These are phyloP conservation scores for Eragrostis curvula DNA, from an alignment of 176 grass and related monocot species.

Conservation along the genomic window DNA sequence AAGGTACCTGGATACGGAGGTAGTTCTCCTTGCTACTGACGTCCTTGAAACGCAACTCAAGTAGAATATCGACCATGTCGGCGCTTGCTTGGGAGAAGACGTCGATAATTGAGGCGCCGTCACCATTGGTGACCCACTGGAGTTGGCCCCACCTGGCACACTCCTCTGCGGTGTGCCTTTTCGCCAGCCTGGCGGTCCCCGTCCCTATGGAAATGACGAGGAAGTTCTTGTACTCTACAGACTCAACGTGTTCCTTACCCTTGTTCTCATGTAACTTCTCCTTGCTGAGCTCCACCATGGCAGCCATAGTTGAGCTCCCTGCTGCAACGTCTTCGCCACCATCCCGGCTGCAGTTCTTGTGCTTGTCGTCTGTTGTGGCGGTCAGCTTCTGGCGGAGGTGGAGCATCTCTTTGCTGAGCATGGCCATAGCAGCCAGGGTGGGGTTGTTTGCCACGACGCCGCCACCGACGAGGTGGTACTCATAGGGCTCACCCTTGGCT, in stretches of 20 bases:
- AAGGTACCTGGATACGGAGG: conserved; percentile 67
- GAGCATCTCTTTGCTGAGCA: conserved; percentile 51
- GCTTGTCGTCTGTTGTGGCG: no score
- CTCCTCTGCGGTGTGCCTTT: conserved; percentile 38
- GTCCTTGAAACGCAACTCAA: conserved; percentile 45
- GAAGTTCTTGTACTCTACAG: conserved; percentile 44
- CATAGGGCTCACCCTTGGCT: background rate
- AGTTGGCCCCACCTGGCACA: conserved; percentile 57
- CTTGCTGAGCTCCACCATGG: no score
- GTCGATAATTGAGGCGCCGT: conserved; percentile 58
- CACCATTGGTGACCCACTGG: conserved; percentile 47
- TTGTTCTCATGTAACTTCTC: no score
- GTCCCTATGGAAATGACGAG: conserved; percentile 71
- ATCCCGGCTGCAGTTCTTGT: no score
- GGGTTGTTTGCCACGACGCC: conserved; percentile 76
- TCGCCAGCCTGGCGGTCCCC: conserved; percentile 29
- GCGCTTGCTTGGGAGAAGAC: conserved; percentile 61
- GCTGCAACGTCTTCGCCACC: no score
- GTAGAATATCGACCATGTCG: conserved; percentile 73
- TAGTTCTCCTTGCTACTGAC: conserved; percentile 36
- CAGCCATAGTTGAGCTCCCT: no score
- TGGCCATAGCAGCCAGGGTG: conserved; percentile 46
- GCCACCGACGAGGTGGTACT: conserved; percentile 65
- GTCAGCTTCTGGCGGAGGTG: conserved; percentile 28
- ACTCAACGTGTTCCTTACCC: background rate